Percentiles rank a stretch among this genome's conserved stretches.
These are phyloP conservation scores for Leccinum rimulosum DNA, from an alignment of 768 basidiomycete species.

Conservation along the genomic window DNA sequence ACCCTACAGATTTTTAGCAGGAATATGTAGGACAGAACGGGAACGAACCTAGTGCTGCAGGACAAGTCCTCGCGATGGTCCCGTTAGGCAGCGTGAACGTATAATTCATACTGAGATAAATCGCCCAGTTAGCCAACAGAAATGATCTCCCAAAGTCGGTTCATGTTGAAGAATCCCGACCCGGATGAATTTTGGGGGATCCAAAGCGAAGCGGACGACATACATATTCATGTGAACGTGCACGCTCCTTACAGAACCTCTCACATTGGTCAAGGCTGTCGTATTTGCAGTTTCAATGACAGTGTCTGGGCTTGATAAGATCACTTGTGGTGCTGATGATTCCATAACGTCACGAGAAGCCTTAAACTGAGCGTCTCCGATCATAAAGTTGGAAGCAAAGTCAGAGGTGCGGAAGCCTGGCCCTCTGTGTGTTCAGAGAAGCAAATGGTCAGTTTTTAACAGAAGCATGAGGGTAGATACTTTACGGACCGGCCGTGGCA, in stretches of 20 bases:
- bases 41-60: slow-evolving; percentile 68
- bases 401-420: slow-evolving; percentile 75
- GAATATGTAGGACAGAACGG: neutral
- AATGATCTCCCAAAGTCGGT: neutral
- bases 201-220: slow-evolving; percentile 18
- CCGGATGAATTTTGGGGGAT: neutral
- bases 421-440: slow-evolving; percentile 42
- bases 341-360: slow-evolving; percentile 68
- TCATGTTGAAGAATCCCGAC: neutral
- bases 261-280: slow-evolving; percentile 41
- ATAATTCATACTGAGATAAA: slow-evolving; percentile 51
- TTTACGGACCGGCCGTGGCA: slow-evolving; percentile 65
- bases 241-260: slow-evolving; percentile 65
- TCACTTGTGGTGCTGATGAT: slow-evolving; percentile 7
- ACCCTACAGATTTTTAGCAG: slow-evolving; percentile 42
- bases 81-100: slow-evolving; percentile 66
- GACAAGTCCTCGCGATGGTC: slow-evolving; percentile 66
- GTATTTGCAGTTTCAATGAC: slow-evolving; percentile 18
- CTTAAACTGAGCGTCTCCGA: slow-evolving; percentile 66
- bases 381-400: slow-evolving; percentile 73
- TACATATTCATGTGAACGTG: slow-evolving; percentile 72
- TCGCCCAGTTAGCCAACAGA: neutral
- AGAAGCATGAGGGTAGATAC: neutral
- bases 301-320: slow-evolving; percentile 20
- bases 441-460: neutral